Evolutionary conservation across 2,329 filamentous ascomycete genomes (phyloP).

Genomic region (Dothistroma pini): DNA sequence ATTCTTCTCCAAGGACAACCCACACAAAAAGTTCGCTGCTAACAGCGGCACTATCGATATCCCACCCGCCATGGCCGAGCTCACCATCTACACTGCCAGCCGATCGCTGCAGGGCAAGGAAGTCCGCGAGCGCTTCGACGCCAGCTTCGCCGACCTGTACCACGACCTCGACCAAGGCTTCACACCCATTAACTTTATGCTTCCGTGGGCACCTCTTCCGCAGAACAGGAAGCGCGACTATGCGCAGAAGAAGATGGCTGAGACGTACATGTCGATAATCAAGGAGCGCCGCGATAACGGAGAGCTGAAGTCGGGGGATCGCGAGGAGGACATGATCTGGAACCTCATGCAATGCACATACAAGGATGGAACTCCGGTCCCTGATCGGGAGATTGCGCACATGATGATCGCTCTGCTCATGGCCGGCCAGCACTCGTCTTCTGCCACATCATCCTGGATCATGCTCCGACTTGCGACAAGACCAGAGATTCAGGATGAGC

Average conservation of each 20-base stretch:
- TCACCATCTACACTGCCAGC: conserved; percentile 87
- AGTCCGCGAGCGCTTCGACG: conserved; percentile 75
- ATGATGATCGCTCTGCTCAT: conserved; percentile 94
- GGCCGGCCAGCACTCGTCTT: conserved; percentile 87
- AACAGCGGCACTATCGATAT: conserved; percentile 63
- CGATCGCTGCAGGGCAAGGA: conserved; percentile 81
- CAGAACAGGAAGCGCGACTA: conserved; percentile 78
- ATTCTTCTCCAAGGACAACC: conserved; percentile 65
- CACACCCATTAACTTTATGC: conserved; percentile 82
- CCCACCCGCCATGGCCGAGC: conserved; percentile 72
- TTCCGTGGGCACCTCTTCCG: conserved; percentile 84
- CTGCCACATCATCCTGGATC: conserved; percentile 81
- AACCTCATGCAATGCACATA: conserved; percentile 82
- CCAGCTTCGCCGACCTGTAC: conserved; percentile 75
- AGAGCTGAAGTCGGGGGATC: conserved; percentile 22
- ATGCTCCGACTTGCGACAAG: conserved; percentile 73
- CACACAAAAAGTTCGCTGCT: conserved; percentile 36
- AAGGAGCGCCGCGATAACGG: conserved; percentile 60
- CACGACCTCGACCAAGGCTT: conserved; percentile 90
- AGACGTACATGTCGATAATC: conserved; percentile 80
- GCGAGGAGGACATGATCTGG: conserved; percentile 75
- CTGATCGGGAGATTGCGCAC: conserved; percentile 80
- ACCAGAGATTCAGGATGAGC: conserved; percentile 73
- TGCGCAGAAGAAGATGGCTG: conserved; percentile 75
- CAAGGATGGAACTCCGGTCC: conserved; percentile 75